Evolutionary conservation across 163 green algal species (phyloP).

Genomic region (Chlorella variabilis): DNA sequence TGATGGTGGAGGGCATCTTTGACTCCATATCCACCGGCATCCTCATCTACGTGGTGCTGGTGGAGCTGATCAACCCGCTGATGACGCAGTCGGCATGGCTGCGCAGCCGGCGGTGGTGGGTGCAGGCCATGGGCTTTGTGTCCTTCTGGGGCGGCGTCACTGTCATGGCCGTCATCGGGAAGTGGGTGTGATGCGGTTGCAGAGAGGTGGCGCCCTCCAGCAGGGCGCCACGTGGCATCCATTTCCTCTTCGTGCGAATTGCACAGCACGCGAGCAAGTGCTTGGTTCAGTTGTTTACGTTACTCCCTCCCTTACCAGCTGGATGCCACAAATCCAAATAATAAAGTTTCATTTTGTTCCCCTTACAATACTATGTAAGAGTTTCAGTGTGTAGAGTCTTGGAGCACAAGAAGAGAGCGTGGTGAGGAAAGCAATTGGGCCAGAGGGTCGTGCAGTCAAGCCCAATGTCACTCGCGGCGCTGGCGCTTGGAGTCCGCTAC

Average conservation of each 20-base stretch:
- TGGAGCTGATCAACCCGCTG: constrained; percentile 45
- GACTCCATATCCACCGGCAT: constrained; percentile 44
- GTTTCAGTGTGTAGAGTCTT: too few species aligned
- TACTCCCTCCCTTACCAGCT: too few species aligned
- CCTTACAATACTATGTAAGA: too few species aligned
- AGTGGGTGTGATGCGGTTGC: constrained; percentile 31
- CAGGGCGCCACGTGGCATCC: neutral
- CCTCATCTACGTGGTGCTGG: constrained; percentile 49
- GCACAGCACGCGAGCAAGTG: neutral
- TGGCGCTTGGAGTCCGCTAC: constrained; percentile 49
- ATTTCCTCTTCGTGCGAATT: neutral
- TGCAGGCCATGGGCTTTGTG: constrained; percentile 26
- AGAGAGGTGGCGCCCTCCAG: too few species aligned
- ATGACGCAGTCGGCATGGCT: constrained; percentile 44
- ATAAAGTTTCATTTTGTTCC: too few species aligned
- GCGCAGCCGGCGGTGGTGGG: constrained; percentile 14
- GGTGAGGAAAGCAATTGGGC: too few species aligned
- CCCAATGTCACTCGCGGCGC: constrained; percentile 37
- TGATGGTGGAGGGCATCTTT: constrained; percentile 37
- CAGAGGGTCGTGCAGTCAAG: too few species aligned
- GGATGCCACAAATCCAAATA: too few species aligned
- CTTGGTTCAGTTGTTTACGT: too few species aligned
- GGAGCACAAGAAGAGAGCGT: too few species aligned
- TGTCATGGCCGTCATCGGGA: constrained; percentile 36
- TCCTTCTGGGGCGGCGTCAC: constrained; percentile 35